Evolutionary conservation across 306 rosid species (phyloP).

Genomic region (Cajanus cajan): DNA sequence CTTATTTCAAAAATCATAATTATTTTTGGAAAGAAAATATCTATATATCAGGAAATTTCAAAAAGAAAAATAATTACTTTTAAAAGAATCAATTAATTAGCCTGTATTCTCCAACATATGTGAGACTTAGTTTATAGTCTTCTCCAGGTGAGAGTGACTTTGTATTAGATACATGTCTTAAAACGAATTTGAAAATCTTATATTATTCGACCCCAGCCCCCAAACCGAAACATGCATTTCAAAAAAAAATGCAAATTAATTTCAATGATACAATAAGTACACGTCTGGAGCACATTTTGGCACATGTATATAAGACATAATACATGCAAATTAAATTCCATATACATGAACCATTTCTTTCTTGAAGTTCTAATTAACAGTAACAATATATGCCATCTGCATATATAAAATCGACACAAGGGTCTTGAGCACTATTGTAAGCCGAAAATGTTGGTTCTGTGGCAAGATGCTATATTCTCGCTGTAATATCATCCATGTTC

Average conservation of each 20-base stretch:
- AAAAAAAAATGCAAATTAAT: neutral
- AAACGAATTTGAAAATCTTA: neutral
- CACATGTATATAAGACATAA: neutral
- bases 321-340: neutral
- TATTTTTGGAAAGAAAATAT: too few relatives aligned
- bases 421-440: neutral
- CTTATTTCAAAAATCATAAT: too few relatives aligned
- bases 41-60: neutral
- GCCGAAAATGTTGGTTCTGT: conserved; percentile 17
- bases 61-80: neutral
- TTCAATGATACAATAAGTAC: neutral
- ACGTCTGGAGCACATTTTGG: neutral
- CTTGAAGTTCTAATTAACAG: neutral
- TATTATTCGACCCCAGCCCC: too few relatives aligned
- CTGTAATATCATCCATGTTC: conserved; percentile 4
- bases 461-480: conserved; percentile 42
- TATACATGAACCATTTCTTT: neutral
- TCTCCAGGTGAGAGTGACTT: neutral
- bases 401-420: neutral
- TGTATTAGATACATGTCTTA: neutral
- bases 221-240: too few relatives aligned
- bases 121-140: neutral
- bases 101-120: too few relatives aligned
- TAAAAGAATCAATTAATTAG: too few relatives aligned
- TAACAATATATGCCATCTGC: neutral